These are phyloP conservation scores for Claviceps maximensis DNA, from an alignment of 2,329 filamentous ascomycete genomes.

Conservation along the genomic window DNA sequence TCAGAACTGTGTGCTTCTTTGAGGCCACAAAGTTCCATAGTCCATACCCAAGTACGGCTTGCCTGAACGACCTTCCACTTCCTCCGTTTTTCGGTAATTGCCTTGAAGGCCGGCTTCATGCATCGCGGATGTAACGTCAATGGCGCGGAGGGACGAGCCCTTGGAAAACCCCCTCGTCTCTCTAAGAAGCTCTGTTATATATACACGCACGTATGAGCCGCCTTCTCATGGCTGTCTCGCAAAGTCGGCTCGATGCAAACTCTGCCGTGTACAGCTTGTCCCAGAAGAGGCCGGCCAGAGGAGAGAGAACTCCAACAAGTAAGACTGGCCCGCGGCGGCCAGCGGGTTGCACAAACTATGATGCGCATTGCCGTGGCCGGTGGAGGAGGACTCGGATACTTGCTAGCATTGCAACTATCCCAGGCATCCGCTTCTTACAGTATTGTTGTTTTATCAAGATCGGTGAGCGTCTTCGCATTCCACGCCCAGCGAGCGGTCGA, in stretches of 20 bases:
- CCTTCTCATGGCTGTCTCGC: background rate
- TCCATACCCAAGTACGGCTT: constrained; percentile 4
- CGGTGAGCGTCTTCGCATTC: constrained; percentile 11
- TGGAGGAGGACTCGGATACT: constrained; percentile 29
- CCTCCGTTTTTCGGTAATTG: constrained; percentile 9
- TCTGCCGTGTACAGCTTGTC: constrained; percentile 1
- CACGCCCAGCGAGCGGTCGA: background rate
- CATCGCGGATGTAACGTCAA: constrained; percentile 14
- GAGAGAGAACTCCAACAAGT: constrained; percentile 5
- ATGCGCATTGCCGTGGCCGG: constrained; percentile 38
- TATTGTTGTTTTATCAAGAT: constrained; percentile 56
- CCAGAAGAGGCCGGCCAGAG: background rate
- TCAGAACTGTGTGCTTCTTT: constrained; percentile 4
- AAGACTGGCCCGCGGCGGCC: constrained; percentile 8
- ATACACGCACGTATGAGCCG: constrained; percentile 6
- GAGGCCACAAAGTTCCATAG: constrained; percentile 3
- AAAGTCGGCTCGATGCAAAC: constrained; percentile 3
- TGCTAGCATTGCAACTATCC: constrained; percentile 41
- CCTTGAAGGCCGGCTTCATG: constrained; percentile 5
- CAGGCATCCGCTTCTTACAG: constrained; percentile 46
- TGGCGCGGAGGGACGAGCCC: constrained; percentile 11
- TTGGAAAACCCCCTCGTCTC: too few species aligned
- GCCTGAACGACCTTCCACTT: constrained; percentile 2
- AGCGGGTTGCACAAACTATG: constrained; percentile 17
- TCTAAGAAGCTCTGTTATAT: too few species aligned